A percentile compares a stretch with the other conserved stretches of the same genome.
phyloP scores from a whole-genome alignment of 192 early-diverging fungal species.

The Pilaira anomala region DNA sequence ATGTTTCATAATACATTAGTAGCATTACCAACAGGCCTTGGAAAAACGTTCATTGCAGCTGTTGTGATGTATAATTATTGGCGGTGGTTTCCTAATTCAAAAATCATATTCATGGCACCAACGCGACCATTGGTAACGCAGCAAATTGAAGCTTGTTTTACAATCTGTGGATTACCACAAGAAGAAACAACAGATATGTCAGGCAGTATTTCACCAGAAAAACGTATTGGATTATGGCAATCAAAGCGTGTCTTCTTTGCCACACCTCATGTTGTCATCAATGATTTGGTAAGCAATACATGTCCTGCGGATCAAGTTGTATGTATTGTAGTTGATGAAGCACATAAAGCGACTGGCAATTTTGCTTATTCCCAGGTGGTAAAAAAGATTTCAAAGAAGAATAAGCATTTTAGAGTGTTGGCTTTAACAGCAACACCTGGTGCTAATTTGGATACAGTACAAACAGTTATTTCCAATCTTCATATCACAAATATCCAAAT shows the following conservation, averaged over 20 bases:
- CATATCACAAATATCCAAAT: constrained; percentile 78
- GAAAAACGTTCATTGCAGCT: constrained; percentile 94
- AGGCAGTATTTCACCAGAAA: constrained; percentile 48
- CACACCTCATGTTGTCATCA: constrained; percentile 86
- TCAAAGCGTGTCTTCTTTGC: constrained; percentile 76
- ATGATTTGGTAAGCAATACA: constrained; percentile 69
- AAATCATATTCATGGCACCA: constrained; percentile 89
- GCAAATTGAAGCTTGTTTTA: constrained; percentile 85
- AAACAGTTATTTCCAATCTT: constrained; percentile 71
- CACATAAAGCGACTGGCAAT: constrained; percentile 82
- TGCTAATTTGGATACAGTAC: constrained; percentile 63
- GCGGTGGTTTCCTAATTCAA: constrained; percentile 86
- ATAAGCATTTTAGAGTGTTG: constrained; percentile 67
- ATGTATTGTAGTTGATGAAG: constrained; percentile 87
- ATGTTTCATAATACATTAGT: constrained; percentile 86
- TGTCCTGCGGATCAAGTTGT: constrained; percentile 65
- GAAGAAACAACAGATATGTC: constrained; percentile 63
- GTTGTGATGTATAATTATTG: constrained; percentile 90
- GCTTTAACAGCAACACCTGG: constrained; percentile 90
- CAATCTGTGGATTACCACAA: constrained; percentile 75
- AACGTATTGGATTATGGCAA: constrained; percentile 58
- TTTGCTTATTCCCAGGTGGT: constrained; percentile 82
- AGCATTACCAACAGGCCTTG: constrained; percentile 79
- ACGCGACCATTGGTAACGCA: constrained; percentile 90
- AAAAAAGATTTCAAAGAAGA: constrained; percentile 44